A percentile compares a stretch with the other conserved stretches of the same genome.
phyloP scores from a whole-genome alignment of 1,284 basidiomycete genomes.

The Sporisorium exsertum region DNA sequence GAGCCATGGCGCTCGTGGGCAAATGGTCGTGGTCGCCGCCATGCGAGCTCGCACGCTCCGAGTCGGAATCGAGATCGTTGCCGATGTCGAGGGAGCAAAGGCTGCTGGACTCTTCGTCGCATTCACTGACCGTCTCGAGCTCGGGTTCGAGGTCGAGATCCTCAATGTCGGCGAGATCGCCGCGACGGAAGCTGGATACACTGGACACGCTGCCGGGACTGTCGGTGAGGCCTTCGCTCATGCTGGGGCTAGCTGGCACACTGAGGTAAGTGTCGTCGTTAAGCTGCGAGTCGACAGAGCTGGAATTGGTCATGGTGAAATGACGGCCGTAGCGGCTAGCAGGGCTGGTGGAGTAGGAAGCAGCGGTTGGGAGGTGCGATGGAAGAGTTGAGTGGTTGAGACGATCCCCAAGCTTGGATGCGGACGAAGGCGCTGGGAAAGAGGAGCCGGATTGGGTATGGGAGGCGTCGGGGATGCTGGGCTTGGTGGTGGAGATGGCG shows the following conservation, averaged over 20 bases:
- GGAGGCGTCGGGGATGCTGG: slow-evolving; percentile 4
- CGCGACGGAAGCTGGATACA: slow-evolving; percentile 58
- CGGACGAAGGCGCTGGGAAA: slow-evolving; percentile 21
- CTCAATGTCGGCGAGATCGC: slow-evolving; percentile 65
- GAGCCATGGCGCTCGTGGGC: slow-evolving; percentile 10
- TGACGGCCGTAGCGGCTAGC: slow-evolving; percentile 35
- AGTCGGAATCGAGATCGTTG: slow-evolving; percentile 51
- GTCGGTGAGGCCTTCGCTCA: slow-evolving; percentile 52
- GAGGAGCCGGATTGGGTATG: slow-evolving; percentile 24
- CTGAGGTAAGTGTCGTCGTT: slow-evolving; percentile 23
- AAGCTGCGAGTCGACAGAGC: slow-evolving; percentile 40
- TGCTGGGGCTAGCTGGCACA: slow-evolving; percentile 49
- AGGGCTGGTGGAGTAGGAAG: slow-evolving; percentile 32
- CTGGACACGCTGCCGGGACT: slow-evolving; percentile 63
- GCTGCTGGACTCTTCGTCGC: slow-evolving; percentile 60
- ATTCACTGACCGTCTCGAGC: slow-evolving; percentile 62
- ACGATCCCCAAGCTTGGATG: slow-evolving; percentile 18
- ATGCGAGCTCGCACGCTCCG: slow-evolving; percentile 43
- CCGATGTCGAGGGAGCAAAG: slow-evolving; percentile 56
- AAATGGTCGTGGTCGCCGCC: slow-evolving; percentile 42
- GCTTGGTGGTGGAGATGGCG: slow-evolving; percentile 23
- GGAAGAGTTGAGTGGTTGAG: neutral
- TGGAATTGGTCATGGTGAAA: slow-evolving; percentile 39
- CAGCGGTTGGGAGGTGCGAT: slow-evolving; percentile 1
- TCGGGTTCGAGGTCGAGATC: slow-evolving; percentile 65